A percentile compares a stretch with the other conserved stretches of the same genome.
These are phyloP conservation scores for Clarireedia monteithiana DNA, from an alignment of 2,329 filamentous ascomycete species.

Conservation along the genomic window DNA sequence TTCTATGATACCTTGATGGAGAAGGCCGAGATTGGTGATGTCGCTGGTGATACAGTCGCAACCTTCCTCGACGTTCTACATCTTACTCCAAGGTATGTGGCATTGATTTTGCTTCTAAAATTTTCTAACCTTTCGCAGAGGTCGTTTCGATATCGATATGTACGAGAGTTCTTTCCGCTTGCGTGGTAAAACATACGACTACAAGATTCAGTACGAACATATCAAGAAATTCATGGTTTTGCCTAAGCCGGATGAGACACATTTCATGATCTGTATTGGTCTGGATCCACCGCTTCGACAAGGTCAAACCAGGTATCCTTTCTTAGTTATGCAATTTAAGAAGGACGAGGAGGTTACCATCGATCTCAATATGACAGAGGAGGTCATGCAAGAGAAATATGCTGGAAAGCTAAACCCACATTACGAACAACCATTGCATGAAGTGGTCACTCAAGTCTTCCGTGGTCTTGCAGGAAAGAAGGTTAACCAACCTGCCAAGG, in stretches of 20 bases:
- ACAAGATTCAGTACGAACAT: conserved; percentile 97
- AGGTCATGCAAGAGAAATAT: conserved; percentile 77
- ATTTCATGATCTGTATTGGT: conserved; percentile 90
- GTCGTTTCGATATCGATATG: conserved; percentile 99
- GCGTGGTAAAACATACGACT: conserved; percentile 98
- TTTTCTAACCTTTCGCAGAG: conserved; percentile 48
- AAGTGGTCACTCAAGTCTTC: conserved; percentile 94
- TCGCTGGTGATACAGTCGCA: conserved; percentile 95
- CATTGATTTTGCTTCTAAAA: background rate
- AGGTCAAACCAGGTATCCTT: conserved; percentile 95
- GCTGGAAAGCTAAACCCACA: conserved; percentile 80
- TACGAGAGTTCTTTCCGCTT: conserved; percentile 96
- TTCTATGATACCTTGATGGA: conserved; percentile 98
- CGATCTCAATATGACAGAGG: conserved; percentile 92
- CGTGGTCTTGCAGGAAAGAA: conserved; percentile 90
- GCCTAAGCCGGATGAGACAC: conserved; percentile 95
- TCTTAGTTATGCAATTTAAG: conserved; percentile 99
- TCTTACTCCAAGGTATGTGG: conserved; percentile 75
- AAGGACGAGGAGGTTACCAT: conserved; percentile 95
- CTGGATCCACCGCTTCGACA: conserved; percentile 92
- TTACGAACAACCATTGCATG: conserved; percentile 89
- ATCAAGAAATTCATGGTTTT: conserved; percentile 99
- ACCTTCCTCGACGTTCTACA: conserved; percentile 96
- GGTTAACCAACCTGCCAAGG: conserved; percentile 85
- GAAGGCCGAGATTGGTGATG: conserved; percentile 98